These are phyloP conservation scores for Arthroderma sp. DNA, from an alignment of 2,329 filamentous ascomycete species.

Conservation along the genomic window DNA sequence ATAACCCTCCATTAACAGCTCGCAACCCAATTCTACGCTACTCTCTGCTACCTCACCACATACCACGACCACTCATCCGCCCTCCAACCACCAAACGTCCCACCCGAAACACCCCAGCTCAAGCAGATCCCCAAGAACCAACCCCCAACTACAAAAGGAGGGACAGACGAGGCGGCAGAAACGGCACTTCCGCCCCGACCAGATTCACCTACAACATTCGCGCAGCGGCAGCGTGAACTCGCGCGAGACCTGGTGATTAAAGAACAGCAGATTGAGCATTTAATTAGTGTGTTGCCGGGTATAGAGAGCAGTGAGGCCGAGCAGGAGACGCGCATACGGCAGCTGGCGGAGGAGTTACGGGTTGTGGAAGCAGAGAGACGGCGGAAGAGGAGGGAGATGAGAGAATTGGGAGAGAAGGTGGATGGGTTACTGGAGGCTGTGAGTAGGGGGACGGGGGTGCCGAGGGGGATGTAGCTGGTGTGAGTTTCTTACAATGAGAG, in stretches of 20 bases:
- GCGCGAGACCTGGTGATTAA: conserved; percentile 38
- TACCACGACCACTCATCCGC: conserved; percentile 34
- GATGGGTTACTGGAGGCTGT: conserved; percentile 32
- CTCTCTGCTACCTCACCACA: conserved; percentile 34
- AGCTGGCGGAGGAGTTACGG: conserved; percentile 31
- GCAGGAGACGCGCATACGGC: conserved; percentile 31
- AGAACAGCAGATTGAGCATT: conserved; percentile 38
- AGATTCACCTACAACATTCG: conserved; percentile 30
- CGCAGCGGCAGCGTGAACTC: conserved; percentile 32
- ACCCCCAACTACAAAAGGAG: conserved; percentile 12
- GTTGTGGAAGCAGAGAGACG: conserved; percentile 31
- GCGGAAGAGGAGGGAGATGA: conserved; percentile 30
- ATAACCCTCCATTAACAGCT: conserved; percentile 19
- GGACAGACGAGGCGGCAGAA: neutral
- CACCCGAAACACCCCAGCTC: conserved; percentile 23
- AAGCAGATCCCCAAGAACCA: conserved; percentile 31
- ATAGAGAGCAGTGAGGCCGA: conserved; percentile 32
- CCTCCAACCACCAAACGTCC: conserved; percentile 19
- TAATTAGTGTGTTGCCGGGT: conserved; percentile 34
- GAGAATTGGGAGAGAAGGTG: conserved; percentile 25
- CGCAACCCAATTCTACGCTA: conserved; percentile 39
- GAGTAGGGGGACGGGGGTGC: conserved; percentile 21
- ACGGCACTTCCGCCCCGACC: conserved; percentile 14
- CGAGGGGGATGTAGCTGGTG: conserved; percentile 4
- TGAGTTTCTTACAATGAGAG: neutral